Conservation (phyloP, 1,284 basidiomycete genomes). For the Clitocybe nebularis region DNA sequence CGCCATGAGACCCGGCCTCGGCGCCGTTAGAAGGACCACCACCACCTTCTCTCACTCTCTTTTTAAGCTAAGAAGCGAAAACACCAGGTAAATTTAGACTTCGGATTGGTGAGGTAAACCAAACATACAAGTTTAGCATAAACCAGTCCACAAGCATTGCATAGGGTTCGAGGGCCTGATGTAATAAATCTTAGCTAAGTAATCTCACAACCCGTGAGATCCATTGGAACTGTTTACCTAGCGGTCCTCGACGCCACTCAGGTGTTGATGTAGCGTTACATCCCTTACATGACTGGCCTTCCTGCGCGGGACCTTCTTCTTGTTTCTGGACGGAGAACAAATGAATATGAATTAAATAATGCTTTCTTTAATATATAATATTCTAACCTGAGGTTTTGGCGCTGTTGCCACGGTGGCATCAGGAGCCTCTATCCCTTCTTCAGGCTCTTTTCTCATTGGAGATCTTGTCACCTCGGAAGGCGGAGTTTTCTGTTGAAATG, state of each 20-base stretch:
- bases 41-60: constrained; percentile 12
- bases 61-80: constrained; percentile 13
- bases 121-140: constrained; percentile 67
- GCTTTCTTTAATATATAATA: not conserved
- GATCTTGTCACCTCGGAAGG: constrained; percentile 1
- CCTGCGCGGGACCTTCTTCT: constrained; percentile 35
- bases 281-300: constrained; percentile 70
- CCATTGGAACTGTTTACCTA: no score
- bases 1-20: not conserved
- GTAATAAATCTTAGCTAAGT: not conserved
- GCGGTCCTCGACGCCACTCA: constrained; percentile 76
- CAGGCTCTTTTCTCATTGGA: constrained; percentile 15
- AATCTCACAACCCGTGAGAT: no score
- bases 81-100: not conserved
- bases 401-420: constrained; percentile 17
- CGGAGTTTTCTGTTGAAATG: not conserved
- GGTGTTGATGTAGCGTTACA: constrained; percentile 81
- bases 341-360: not conserved
- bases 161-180: constrained; percentile 68
- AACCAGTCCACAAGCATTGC: constrained; percentile 77
- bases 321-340: constrained; percentile 32
- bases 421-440: constrained; percentile 14
- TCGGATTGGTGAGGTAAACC: not conserved
- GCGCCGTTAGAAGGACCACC: constrained; percentile 9
- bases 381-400: constrained; percentile 40